A percentile compares a stretch with the other conserved stretches of the same genome.
These are phyloP conservation scores for Leccinum ochraceum DNA, from an alignment of 768 basidiomycete species.

Conservation along the genomic window DNA sequence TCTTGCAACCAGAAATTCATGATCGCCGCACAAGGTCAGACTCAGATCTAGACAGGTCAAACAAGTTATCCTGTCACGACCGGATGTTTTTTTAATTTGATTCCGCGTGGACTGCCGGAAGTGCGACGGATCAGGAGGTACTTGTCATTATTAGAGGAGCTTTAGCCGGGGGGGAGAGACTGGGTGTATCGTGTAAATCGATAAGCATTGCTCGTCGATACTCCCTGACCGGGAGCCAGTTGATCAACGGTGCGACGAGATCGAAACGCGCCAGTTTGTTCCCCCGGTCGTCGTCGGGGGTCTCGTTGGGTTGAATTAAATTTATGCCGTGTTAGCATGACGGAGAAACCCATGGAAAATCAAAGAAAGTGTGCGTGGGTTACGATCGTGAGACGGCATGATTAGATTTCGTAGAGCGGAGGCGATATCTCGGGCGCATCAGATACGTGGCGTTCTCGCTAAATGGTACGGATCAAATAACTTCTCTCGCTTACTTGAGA, in stretches of 20 bases:
- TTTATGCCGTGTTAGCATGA: not conserved
- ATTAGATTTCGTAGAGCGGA: not conserved
- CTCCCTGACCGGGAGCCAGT: not conserved
- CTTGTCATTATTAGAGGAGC: not conserved
- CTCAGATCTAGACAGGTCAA: not conserved
- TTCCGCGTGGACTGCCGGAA: not conserved
- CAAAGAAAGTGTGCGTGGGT: not conserved
- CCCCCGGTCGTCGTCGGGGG: not conserved
- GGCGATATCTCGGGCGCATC: conserved; percentile 8
- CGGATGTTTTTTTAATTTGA: not conserved
- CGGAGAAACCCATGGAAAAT: not conserved
- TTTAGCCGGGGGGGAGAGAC: too few relatives aligned
- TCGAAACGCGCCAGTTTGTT: not conserved
- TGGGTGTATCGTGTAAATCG: not conserved
- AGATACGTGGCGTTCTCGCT: not conserved
- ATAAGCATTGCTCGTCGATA: not conserved
- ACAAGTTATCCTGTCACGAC: not conserved
- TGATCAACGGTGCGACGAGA: not conserved
- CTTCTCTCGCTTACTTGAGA: conserved; percentile 16
- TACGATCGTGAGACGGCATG: not conserved
- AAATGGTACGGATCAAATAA: conserved; percentile 8
- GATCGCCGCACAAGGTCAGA: not conserved
- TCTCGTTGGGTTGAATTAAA: too few relatives aligned
- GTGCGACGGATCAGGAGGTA: not conserved
- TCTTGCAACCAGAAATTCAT: not conserved